These are phyloP conservation scores for Acanthamoeba triangularis DNA, from an alignment of 208 protist genomes.

Conservation along the genomic window DNA sequence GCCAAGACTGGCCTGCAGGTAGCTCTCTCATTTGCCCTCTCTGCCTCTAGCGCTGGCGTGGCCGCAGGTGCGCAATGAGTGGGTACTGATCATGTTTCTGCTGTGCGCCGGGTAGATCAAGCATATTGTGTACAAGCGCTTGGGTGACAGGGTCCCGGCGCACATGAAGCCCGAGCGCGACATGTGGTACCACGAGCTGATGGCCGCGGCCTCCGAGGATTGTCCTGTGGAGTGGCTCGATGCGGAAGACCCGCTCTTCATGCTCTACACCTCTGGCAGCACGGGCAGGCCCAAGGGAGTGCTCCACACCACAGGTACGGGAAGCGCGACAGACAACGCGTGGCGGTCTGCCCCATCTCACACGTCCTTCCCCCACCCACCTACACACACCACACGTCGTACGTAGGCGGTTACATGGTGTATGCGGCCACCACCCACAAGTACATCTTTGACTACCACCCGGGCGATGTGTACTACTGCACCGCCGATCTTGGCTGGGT, in stretches of 20 bases:
- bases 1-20: slow-evolving; percentile 70
- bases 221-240: slow-evolving; percentile 95
- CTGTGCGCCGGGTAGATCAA: neutral
- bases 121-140: slow-evolving; percentile 37
- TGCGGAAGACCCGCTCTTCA: slow-evolving; percentile 97
- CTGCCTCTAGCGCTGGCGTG: neutral
- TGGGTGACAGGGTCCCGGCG: slow-evolving; percentile 90
- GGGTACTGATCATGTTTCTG: neutral
- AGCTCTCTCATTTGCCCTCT: too few relatives aligned
- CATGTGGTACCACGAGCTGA: slow-evolving; percentile 68
- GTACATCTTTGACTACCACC: slow-evolving; percentile 97
- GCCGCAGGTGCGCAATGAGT: too few relatives aligned
- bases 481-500: slow-evolving; percentile 92
- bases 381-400: neutral
- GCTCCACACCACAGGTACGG: slow-evolving; percentile 88
- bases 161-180: slow-evolving; percentile 83
- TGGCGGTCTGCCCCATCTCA: neutral
- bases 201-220: slow-evolving; percentile 80
- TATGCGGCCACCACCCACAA: slow-evolving; percentile 95
- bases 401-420: slow-evolving; percentile 95
- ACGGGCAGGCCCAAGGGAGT: slow-evolving; percentile 98
- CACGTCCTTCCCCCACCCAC: neutral
- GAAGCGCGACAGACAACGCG: neutral
- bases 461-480: slow-evolving; percentile 97
- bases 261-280: slow-evolving; percentile 98